Conservation (phyloP, 2,329 filamentous ascomycete species). For the Xylariaceae sp. region DNA sequence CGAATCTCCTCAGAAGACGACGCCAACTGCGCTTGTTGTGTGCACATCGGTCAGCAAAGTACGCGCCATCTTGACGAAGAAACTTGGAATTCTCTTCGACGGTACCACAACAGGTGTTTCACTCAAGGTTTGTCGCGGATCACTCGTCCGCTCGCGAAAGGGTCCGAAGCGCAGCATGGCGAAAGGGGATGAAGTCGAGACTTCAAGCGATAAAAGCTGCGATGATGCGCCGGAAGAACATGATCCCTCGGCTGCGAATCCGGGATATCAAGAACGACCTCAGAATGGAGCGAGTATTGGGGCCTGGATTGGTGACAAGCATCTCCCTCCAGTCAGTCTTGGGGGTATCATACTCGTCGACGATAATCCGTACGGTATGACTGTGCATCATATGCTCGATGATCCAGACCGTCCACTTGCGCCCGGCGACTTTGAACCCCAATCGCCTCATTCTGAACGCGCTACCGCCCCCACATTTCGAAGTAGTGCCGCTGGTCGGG, state of each 20-base stretch:
- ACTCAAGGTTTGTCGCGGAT: conserved; percentile 70
- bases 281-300: conserved; percentile 89
- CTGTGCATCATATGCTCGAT: conserved; percentile 94
- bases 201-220: conserved; percentile 33
- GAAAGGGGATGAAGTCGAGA: conserved; percentile 24
- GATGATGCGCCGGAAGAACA: conserved; percentile 36
- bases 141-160: conserved; percentile 60
- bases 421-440: conserved; percentile 4
- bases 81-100: conserved; percentile 65
- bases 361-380: conserved; percentile 85
- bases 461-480: conserved; percentile 18
- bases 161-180: conserved; percentile 41
- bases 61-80: conserved; percentile 66
- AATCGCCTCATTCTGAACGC: conserved; percentile 14
- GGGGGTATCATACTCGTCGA: conserved; percentile 86
- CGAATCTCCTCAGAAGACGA: conserved; percentile 61
- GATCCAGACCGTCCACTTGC: conserved; percentile 47
- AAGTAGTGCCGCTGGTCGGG: conserved; percentile 26
- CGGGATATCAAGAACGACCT: conserved; percentile 74
- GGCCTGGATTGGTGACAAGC: conserved; percentile 79
- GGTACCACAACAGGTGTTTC: conserved; percentile 54
- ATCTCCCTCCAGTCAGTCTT: conserved; percentile 86
- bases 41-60: conserved; percentile 74
- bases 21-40: conserved; percentile 72
- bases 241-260: conserved; percentile 56